These are phyloP conservation scores for Phytophthora podocarpi DNA, from an alignment of 352 stramenopile genomes.

Conservation along the genomic window DNA sequence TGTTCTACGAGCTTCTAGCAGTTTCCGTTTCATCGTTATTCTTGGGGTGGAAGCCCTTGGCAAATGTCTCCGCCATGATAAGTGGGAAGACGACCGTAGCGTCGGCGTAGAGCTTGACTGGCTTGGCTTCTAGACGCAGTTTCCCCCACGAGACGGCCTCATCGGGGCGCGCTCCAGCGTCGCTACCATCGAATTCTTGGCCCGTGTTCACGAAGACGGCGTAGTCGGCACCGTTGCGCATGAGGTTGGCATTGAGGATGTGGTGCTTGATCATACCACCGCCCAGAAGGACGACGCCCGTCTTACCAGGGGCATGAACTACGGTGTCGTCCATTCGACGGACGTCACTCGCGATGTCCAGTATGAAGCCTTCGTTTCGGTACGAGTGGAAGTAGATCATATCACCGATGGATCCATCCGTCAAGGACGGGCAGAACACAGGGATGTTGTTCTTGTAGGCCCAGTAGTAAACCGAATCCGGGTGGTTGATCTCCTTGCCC, in stretches of 20 bases:
- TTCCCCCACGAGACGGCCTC: slow-evolving; percentile 99
- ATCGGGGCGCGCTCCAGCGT: slow-evolving; percentile 97
- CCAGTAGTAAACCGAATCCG: slow-evolving; percentile 99
- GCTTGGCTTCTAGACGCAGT: slow-evolving; percentile 92
- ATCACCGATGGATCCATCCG: slow-evolving; percentile 99
- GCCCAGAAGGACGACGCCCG: slow-evolving; percentile 98
- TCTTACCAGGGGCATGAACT: slow-evolving; percentile 92
- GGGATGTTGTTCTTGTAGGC: slow-evolving; percentile 99
- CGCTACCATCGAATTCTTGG: slow-evolving; percentile 98
- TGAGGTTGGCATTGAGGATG: slow-evolving; percentile 99
- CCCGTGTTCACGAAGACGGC: slow-evolving; percentile 99
- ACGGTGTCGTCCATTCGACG: slow-evolving; percentile 97
- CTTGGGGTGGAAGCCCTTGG: slow-evolving; percentile 91
- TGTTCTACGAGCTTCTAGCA: slow-evolving; percentile 27
- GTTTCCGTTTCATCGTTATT: slow-evolving; percentile 38
- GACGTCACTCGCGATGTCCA: slow-evolving; percentile 99
- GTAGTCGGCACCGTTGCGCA: slow-evolving; percentile 99
- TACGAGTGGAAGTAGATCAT: slow-evolving; percentile 99
- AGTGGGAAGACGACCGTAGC: slow-evolving; percentile 99
- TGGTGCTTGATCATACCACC: slow-evolving; percentile 99
- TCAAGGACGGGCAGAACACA: slow-evolving; percentile 99
- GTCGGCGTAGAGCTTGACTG: slow-evolving; percentile 98
- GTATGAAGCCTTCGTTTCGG: slow-evolving; percentile 96
- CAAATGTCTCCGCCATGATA: slow-evolving; percentile 99
- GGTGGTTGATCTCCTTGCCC: slow-evolving; percentile 98